Evolutionary conservation across 331 rosid genomes (phyloP), one percentile per base, ranked within the genome.

Genomic region (Malus hybrid): DNA sequence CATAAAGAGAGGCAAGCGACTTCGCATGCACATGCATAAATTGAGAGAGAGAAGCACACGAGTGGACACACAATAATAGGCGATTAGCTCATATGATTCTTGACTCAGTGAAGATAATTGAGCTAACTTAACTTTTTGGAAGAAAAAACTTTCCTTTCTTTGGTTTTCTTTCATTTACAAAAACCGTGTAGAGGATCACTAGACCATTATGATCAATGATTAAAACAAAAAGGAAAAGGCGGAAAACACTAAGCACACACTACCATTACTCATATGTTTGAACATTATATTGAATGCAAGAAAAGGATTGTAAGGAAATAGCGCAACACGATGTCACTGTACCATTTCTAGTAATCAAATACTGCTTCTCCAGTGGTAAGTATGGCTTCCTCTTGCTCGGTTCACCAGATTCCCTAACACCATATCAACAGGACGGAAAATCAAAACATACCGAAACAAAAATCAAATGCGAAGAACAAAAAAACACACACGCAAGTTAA

Each of bases 291-390:
- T 7, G 46, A 0, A 36, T 58, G 4, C 34, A 18, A 33, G 52
- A 44, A 33, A 71, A 74, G 3, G n/a, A 68, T 15, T 14, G n/a
- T 52, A 55, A 7, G 15, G 10, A 34, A 64, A 2, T 44, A 53
- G 15, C 4, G 5, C 29, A 60, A 12, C 26, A 19, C 39, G 56
- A 71, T 6, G 32, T 15, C 13, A 20, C 6, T 46, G 22, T 85
- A 94, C 97, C 99, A 70, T 94, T 94, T 79, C 99, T 89, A 69
- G 99, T 92, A 33, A 95, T 86, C 77, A 95, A 86, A 81, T 90
- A 92, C 81, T 92, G 99, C 78, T 95, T 95, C 46, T 87, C 97
- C 5, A 82, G 58, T 22, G 99, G 99, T 46, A 95, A 87, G 80
- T 90, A 95, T 0, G 97, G 68, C 83, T 94, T 94, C 92, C 97